Evolutionary conservation across 331 rosid species (phyloP), one percentile per base, ranked within the genome.

Genomic region (Prunus yedoensis): DNA sequence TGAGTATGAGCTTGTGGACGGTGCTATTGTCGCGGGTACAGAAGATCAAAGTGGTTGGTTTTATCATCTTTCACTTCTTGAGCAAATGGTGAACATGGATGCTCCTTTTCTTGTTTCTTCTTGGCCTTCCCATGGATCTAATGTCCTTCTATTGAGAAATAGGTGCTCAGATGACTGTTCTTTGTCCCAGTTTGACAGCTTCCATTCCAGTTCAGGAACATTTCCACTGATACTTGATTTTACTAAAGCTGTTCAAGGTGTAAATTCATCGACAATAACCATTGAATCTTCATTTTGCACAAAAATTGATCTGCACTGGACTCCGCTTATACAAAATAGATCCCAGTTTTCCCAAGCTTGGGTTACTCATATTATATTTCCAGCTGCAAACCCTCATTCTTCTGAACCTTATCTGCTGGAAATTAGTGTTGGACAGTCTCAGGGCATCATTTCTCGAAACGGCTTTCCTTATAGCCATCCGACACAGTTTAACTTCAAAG

Each of bases 31-130:
- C 69, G 85, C 89, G 1, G 92, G 85, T 76, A 89, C 92, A 9
- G 90, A 86, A 75, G 95, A 87, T 79, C 95, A 86, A 82, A 85
- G 88, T 85, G 90, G 89, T n/a, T 94, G 99, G 99, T 94, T 92
- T 86, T 89, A 94, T 84, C 88, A 94, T 85, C 90, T 74, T 77
- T 94, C 97, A 97, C 99, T 92, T 77, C 94, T 94, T 83, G 94
- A 92, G 78, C 97, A 92, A 69, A 92, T 93, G 0, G 81, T 89
- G 75, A 92, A 90, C 88, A 64, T 73, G 20, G 89, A 92, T 81
- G 80, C 86, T 74, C 99, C 96, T 38, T 17, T 64, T 2, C 90
- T 92, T 76, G 88, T 85, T 79, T 90, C 99, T 32, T 85, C 96
- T 71, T 92, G 97, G 97, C 99, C 99, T 70, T 74, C 92, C 63